Evolutionary conservation across 23 red algal genomes (phyloP).

Genomic region (Agarophyton chilense): DNA sequence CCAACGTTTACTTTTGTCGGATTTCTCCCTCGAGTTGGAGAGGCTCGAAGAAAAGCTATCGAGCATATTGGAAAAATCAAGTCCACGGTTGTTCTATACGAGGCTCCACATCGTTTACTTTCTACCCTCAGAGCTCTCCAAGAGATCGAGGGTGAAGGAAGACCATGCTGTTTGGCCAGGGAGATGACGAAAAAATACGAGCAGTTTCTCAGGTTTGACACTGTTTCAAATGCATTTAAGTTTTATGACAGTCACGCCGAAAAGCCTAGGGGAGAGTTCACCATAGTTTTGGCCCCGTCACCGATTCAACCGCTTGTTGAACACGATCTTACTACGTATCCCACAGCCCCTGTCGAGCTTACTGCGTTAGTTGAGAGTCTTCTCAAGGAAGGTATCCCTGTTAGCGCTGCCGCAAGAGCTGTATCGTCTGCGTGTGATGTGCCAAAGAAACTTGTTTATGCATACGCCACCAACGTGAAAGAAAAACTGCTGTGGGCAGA

Average conservation of each 20-base stretch:
- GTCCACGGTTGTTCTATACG: slow-evolving; percentile 75
- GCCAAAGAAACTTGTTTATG: slow-evolving; percentile 58
- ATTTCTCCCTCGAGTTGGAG: slow-evolving; percentile 71
- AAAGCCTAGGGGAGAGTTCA: slow-evolving; percentile 72
- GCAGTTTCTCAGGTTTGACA: slow-evolving; percentile 69
- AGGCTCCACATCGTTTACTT: slow-evolving; percentile 84
- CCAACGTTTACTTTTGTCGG: slow-evolving; percentile 76
- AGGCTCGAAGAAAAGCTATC: slow-evolving; percentile 20
- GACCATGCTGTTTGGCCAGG: slow-evolving; percentile 54
- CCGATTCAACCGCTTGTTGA: neutral
- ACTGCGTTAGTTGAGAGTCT: slow-evolving; percentile 37
- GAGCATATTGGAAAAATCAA: slow-evolving; percentile 13
- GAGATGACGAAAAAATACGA: slow-evolving; percentile 94
- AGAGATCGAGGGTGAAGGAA: neutral
- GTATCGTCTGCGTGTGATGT: slow-evolving; percentile 48
- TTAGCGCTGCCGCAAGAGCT: slow-evolving; percentile 45
- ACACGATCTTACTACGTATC: neutral
- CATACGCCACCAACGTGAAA: slow-evolving; percentile 50
- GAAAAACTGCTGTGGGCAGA: slow-evolving; percentile 18
- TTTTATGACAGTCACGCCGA: neutral
- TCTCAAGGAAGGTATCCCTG: slow-evolving; percentile 35
- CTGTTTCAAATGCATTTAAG: slow-evolving; percentile 10
- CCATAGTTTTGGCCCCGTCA: slow-evolving; percentile 63
- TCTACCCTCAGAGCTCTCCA: slow-evolving; percentile 58
- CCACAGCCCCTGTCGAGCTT: slow-evolving; percentile 26